Base-by-base conservation (phyloP, 2,329 filamentous ascomycete species). In the Aspergillus carbonarius region DNA sequence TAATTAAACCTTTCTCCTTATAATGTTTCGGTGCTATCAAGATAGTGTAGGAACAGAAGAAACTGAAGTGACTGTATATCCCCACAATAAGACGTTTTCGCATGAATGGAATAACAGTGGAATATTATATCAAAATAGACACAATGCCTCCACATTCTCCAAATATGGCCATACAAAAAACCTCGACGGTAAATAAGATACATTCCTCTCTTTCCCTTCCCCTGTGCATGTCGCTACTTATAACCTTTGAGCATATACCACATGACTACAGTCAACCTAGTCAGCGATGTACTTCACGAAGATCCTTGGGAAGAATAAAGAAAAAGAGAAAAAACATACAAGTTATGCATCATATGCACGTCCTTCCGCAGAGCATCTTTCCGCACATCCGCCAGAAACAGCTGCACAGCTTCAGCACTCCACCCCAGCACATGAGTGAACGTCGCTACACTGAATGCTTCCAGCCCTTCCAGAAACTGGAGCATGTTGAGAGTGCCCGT, bases 291-390 rank as follows among this genome's bases (percentile, higher is more conserved):
- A 39, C 1, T n/a, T 8, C 8, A n/a, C 15, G 18, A 15, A 40
- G 17, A 7, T 2, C 18, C 27, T 30, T 30, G 27, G 18, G 12
- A 8, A 18, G 5, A 20, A 12, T 20, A 18, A 18, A 9, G n/a
- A 18, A 18, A 5, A 7, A n/a, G 10, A 8, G 17, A 6, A n/a
- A 10, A 5, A 17, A 58, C 52, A 17, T 27, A 55, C 51, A 59
- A 55, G 5, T 59, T 42, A 51, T 51, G 51, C 57, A 59, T 51
- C 51, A 59, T 51, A 51, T 55, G 51, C 4, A 59, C 57, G 2
- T 35, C 39, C 3, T 47, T 35, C 10, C 30, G n/a, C 42, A 55
- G 55, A 17, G 51, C 46, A 34, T 55, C 51, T 7, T 44, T 13
- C 2, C 57, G 18, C 8, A 60, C 58, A 25, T 50, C 15, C 2